Evolutionary conservation across 23 red algal species (phyloP), one percentile per base, ranked within the genome.

Genomic region (Chondrus crispus): DNA sequence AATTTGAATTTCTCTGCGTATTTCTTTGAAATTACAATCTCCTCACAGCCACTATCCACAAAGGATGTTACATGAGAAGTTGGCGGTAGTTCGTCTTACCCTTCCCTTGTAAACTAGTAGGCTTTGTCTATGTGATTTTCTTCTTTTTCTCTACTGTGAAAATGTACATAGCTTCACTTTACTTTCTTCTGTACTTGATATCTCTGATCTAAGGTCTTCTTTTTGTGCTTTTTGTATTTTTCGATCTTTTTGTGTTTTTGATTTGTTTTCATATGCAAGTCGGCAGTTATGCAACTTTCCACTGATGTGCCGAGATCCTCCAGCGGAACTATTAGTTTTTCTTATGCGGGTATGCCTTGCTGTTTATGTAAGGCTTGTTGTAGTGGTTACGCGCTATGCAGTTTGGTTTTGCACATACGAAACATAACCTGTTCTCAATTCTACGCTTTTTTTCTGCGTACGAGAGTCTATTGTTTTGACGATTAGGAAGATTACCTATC

Each of bases 21-120:
- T 10, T 28, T 18, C 22, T 85, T 85, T 69, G 81, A 85, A 22
- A 85, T 50, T 43, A 85, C 33, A 38, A 85, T 44, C 33, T 85
- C 81, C 16, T 68, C 81, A 44, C 55, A 85, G 13, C 81, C 58
- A 43, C 81, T 85, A 14, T 85, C 58, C n/a, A 58, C n/a, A n/a
- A 20, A 83, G 50, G 36, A 66, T 54, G 42, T 4, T 83, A 60
- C 79, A 60, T 26, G 47, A 45, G 36, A 41, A 13, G 16, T 10
- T 32, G 54, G 49, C 37, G 40, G 30, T 51, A 28, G 24, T 81
- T 26, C 20, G 49, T n/a, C 35, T 32, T 66, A 81, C 37, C 29
- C 54, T 33, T 12, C 76, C 39, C 18, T 81, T 81, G 10, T 53
- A 53, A 0, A 57, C 12, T 81, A 58, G 22, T 52, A 81, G 11